phyloP scores from a whole-genome alignment of 2,329 filamentous ascomycete genomes.

The Microcera coccophila region DNA sequence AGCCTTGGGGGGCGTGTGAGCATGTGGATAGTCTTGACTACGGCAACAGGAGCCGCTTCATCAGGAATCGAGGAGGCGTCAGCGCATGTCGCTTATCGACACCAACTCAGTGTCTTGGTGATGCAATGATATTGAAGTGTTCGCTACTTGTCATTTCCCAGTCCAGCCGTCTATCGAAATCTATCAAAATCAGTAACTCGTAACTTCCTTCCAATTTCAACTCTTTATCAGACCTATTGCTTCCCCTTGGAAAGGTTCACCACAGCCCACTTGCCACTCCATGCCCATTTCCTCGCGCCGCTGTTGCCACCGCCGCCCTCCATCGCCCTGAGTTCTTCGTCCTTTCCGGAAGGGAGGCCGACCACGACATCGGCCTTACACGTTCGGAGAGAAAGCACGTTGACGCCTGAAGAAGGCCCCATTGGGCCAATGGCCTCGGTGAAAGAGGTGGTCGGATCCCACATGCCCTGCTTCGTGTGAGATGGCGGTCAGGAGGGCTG shows the following conservation, averaged over 20 bases:
- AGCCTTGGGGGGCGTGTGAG: too few relatives aligned
- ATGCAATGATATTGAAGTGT: too few relatives aligned
- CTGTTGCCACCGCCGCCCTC: constrained; percentile 69
- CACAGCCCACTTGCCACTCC: constrained; percentile 96
- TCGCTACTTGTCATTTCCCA: too few relatives aligned
- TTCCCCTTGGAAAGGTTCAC: constrained; percentile 50
- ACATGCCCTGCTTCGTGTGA: constrained; percentile 41
- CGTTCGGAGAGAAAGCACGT: constrained; percentile 81
- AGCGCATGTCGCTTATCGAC: too few relatives aligned
- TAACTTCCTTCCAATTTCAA: not conserved
- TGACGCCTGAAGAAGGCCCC: constrained; percentile 75
- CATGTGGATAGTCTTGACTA: too few relatives aligned
- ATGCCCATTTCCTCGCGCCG: constrained; percentile 80
- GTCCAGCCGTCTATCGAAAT: constrained; percentile 6
- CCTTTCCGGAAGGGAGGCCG: constrained; percentile 73
- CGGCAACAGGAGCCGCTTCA: too few relatives aligned
- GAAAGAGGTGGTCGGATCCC: constrained; percentile 87
- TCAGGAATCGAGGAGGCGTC: too few relatives aligned
- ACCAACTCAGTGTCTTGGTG: too few relatives aligned
- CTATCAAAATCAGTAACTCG: constrained; percentile 10
- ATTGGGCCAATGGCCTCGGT: constrained; percentile 79
- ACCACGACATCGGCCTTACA: constrained; percentile 97
- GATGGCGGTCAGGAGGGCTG: not conserved
- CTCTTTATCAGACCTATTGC: constrained; percentile 14
- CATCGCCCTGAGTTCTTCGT: constrained; percentile 69